A percentile compares a stretch with the other conserved stretches of the same genome.
These are phyloP conservation scores for Caloboletus firmus DNA, from an alignment of 1,284 basidiomycete genomes.

Conservation along the genomic window DNA sequence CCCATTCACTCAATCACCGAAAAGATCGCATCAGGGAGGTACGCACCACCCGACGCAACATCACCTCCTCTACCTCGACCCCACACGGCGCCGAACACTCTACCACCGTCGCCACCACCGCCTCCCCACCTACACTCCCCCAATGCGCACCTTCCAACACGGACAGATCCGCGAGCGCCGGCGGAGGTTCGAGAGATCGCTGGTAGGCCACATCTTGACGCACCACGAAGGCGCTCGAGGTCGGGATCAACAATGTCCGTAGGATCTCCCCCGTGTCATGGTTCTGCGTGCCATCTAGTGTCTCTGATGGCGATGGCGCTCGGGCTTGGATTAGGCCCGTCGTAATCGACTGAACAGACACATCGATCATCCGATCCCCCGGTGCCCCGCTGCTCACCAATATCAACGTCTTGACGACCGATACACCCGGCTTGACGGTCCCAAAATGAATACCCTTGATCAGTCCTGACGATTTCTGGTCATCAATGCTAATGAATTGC, in stretches of 20 bases:
- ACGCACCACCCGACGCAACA: slow-evolving; percentile 49
- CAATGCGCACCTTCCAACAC: slow-evolving; percentile 53
- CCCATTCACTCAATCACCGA: neutral
- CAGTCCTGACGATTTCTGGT: slow-evolving; percentile 62
- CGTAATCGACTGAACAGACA: slow-evolving; percentile 67
- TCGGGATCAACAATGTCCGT: slow-evolving; percentile 60
- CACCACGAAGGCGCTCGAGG: slow-evolving; percentile 53
- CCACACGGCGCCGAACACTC: slow-evolving; percentile 53
- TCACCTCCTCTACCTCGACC: slow-evolving; percentile 52
- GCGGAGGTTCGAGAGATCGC: slow-evolving; percentile 32
- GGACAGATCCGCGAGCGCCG: slow-evolving; percentile 47
- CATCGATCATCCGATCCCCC: slow-evolving; percentile 69
- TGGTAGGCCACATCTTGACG: slow-evolving; percentile 53
- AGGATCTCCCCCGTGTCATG: slow-evolving; percentile 52
- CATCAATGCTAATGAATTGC: slow-evolving; percentile 61
- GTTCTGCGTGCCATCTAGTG: slow-evolving; percentile 7
- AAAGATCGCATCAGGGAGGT: neutral
- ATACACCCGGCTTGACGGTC: slow-evolving; percentile 54
- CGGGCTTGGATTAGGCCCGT: neutral
- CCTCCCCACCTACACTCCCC: slow-evolving; percentile 56
- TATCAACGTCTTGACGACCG: slow-evolving; percentile 56
- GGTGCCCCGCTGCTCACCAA: slow-evolving; percentile 57
- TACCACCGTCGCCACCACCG: slow-evolving; percentile 50
- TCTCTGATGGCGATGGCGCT: slow-evolving; percentile 10
- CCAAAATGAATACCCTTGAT: slow-evolving; percentile 73